Conservation (phyloP, 140 eudicot species). For the Ambrosia hybrid region DNA sequence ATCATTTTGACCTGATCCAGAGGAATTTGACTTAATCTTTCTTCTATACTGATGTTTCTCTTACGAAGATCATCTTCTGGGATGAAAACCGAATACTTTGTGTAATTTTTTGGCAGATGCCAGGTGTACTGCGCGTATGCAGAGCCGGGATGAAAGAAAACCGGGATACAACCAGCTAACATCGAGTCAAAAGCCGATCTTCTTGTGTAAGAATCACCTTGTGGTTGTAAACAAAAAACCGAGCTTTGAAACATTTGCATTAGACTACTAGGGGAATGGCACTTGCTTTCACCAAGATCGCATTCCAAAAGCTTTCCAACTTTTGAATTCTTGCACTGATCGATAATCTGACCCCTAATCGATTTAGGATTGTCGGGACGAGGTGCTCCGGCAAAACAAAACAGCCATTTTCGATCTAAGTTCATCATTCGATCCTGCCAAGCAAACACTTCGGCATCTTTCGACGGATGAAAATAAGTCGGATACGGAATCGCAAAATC, state of each 20-base stretch:
- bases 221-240: conserved; percentile 60
- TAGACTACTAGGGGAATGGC: conserved; percentile 49
- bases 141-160: conserved; percentile 61
- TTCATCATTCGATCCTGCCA: conserved; percentile 58
- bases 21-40: conserved; percentile 38
- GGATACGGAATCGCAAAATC: conserved; percentile 61
- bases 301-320: conserved; percentile 48
- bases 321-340: conserved; percentile 43
- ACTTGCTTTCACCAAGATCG: conserved; percentile 42
- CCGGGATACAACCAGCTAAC: conserved; percentile 66
- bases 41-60: conserved; percentile 38
- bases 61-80: conserved; percentile 49
- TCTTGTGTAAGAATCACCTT: conserved; percentile 59
- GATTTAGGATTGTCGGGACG: conserved; percentile 47
- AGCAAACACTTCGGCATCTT: conserved; percentile 39
- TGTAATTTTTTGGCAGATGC: conserved; percentile 55
- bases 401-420: conserved; percentile 40
- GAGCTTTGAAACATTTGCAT: conserved; percentile 61
- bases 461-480: conserved; percentile 55
- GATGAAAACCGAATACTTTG: conserved; percentile 55
- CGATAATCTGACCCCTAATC: conserved; percentile 46
- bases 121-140: conserved; percentile 58
- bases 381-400: conserved; percentile 58
- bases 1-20: conserved; percentile 42
- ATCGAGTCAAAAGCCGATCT: conserved; percentile 64